Base-by-base conservation (phyloP, 2,329 filamentous ascomycete species). In the Fusarium sp. region DNA sequence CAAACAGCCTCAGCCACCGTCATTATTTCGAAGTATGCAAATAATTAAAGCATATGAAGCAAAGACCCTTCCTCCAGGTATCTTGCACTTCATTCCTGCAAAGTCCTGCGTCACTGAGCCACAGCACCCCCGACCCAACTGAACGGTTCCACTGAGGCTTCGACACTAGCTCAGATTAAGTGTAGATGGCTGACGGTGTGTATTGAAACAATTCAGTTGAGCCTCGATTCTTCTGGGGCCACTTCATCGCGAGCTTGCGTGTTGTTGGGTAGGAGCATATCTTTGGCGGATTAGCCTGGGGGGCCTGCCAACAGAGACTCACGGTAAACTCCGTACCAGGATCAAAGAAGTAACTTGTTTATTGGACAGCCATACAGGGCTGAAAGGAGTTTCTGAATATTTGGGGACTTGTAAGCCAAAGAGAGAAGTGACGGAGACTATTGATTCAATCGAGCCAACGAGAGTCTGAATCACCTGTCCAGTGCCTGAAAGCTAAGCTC, bases 41-140 rank as follows among this genome's bases (percentile, higher is more conserved):
- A 45, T 9, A 6, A 17, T 35, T 2, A 20, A 12, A 11, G 1
- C 8, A 5, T 11, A 8, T 15, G 7, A 20, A 31, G 28, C 7
- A 33, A 26, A 20, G 14, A 2, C 5, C 15, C 17, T 4, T 1
- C 17, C 2, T 11, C 7, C 5, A 26, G 18, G 7, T 9, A 6
- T 36, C 22, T n/a, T 17, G 6, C n/a, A 15, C 9, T 15, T 12
- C 33, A 4, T n/a, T 12, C 22, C 14, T 2, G 22, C 7, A 24
- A 31, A 26, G 18, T 44, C 22, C 13, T 11, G 13, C 26, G 22
- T 22, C 12, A 44, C 17, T 0, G 1, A 42, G 7, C 28, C 7
- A 9, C 17, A 45, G 2, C 3, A 56, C 12, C 22, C 12, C 31
- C 22, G 10, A 20, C 28, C 12, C 52, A 56, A 28, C 11, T 56